Percentiles rank a stretch among this genome's conserved stretches.
These are phyloP conservation scores for Lantana camara DNA, from an alignment of 257 asterid genomes.

Conservation along the genomic window DNA sequence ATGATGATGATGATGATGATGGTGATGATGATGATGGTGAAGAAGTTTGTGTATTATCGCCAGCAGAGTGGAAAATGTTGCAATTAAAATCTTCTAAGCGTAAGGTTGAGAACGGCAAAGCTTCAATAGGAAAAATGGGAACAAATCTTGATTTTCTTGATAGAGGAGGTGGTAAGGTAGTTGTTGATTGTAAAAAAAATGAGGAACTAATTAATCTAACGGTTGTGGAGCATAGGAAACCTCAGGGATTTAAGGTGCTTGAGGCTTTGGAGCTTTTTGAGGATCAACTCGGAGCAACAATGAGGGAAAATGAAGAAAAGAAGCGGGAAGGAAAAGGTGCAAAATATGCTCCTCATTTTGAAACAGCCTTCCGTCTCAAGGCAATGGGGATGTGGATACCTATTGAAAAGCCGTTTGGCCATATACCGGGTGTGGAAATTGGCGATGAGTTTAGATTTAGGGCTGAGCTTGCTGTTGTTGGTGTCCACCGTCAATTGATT, in stretches of 20 bases:
- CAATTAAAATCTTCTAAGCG: neutral
- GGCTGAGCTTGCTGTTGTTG: slow-evolving; percentile 62
- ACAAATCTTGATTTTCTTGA: neutral
- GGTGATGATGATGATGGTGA: neutral
- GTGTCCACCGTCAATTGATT: slow-evolving; percentile 50
- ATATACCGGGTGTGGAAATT: slow-evolving; percentile 65
- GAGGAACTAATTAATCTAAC: slow-evolving; percentile 28
- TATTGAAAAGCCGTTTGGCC: slow-evolving; percentile 44
- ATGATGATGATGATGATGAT: too few relatives aligned
- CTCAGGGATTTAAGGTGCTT: slow-evolving; percentile 34
- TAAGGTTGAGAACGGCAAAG: neutral
- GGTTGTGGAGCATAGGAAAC: slow-evolving; percentile 23
- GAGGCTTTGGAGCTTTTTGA: slow-evolving; percentile 56
- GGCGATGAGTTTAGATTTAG: slow-evolving; percentile 73
- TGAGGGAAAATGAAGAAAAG: slow-evolving; percentile 39
- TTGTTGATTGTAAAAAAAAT: neutral
- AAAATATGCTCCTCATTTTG: neutral
- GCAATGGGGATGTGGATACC: slow-evolving; percentile 17
- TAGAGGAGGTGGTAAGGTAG: neutral
- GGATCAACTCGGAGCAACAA: slow-evolving; percentile 39
- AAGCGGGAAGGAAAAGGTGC: slow-evolving; percentile 25
- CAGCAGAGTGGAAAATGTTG: slow-evolving; percentile 16
- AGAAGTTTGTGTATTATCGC: slow-evolving; percentile 17
- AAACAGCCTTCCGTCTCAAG: slow-evolving; percentile 26
- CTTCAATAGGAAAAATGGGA: neutral